Conservation (phyloP, 257 asterid genomes). For the Craterostigma plantagineum region DNA sequence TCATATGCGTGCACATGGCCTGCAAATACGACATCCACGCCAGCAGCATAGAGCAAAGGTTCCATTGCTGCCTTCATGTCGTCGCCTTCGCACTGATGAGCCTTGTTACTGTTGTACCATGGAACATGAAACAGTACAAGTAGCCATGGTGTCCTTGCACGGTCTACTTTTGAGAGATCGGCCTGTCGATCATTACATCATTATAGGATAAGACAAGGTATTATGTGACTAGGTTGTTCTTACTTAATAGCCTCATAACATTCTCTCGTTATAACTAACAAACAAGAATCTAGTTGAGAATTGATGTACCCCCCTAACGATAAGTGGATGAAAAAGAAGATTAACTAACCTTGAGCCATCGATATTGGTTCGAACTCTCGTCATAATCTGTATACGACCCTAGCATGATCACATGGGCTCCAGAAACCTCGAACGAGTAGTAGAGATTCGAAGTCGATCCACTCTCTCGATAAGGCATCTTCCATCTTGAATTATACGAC, state of each 20-base stretch:
- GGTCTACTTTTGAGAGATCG: conserved; percentile 60
- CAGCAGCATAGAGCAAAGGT: conserved; percentile 55
- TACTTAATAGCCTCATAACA: not conserved
- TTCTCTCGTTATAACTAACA: too few species aligned
- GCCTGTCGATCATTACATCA: conserved; percentile 23
- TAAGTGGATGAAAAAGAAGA: not conserved
- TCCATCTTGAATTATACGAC: conserved; percentile 88
- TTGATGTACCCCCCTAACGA: not conserved
- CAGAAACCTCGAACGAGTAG: conserved; percentile 87
- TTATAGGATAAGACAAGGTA: conserved; percentile 6
- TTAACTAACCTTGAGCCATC: conserved; percentile 67
- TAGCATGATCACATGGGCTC: conserved; percentile 77
- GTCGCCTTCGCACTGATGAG: conserved; percentile 89
- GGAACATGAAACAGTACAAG: conserved; percentile 69
- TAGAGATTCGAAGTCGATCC: conserved; percentile 60
- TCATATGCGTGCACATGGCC: conserved; percentile 99
- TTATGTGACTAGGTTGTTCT: conserved; percentile 1
- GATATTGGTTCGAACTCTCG: conserved; percentile 47
- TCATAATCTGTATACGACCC: conserved; percentile 64
- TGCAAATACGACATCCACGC: conserved; percentile 47
- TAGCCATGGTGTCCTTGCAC: conserved; percentile 68
- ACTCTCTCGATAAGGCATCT: conserved; percentile 88
- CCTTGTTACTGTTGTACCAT: conserved; percentile 82
- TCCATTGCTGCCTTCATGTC: conserved; percentile 75
- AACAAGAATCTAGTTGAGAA: too few species aligned